Conservation (phyloP, 176 grass and related monocot species). For the Elaeis guineensis region DNA sequence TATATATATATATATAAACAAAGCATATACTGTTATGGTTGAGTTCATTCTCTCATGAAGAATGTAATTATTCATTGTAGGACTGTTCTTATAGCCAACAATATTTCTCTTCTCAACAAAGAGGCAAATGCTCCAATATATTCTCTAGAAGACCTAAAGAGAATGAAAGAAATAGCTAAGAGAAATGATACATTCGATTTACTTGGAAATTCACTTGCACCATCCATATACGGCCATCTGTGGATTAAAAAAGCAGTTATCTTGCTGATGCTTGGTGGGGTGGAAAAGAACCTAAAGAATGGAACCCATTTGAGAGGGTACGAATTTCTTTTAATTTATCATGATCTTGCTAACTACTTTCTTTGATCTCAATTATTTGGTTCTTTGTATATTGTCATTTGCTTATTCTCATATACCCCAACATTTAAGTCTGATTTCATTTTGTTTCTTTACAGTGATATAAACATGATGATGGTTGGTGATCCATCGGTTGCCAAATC, state of each 20-base stretch:
- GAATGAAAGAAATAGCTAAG: conserved; percentile 84
- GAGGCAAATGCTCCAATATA: conserved; percentile 90
- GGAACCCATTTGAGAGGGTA: conserved; percentile 99
- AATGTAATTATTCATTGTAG: conserved; percentile 20
- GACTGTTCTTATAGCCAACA: conserved; percentile 90
- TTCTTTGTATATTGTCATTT: too few relatives aligned
- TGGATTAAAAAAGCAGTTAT: conserved; percentile 98
- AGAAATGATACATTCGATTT: conserved; percentile 80
- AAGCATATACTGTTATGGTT: too few relatives aligned
- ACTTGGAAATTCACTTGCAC: conserved; percentile 91
- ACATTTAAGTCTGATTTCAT: not conserved
- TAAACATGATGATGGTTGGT: conserved; percentile 99
- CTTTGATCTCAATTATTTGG: too few relatives aligned
- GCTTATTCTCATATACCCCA: too few relatives aligned
- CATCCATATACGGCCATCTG: conserved; percentile 84
- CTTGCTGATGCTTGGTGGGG: conserved; percentile 92
- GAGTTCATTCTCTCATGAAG: too few relatives aligned
- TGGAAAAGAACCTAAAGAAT: conserved; percentile 95
- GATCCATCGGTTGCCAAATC: conserved; percentile 99
- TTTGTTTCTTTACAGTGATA: conserved; percentile 55
- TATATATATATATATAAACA: not conserved
- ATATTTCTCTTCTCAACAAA: conserved; percentile 93
- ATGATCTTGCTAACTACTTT: not conserved
- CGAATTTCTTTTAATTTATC: conserved; percentile 2
- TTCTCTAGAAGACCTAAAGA: conserved; percentile 66